Percentiles rank a stretch among this genome's conserved stretches.
phyloP scores from a whole-genome alignment of 257 asterid genomes.

The Primulina huaijiensis region DNA sequence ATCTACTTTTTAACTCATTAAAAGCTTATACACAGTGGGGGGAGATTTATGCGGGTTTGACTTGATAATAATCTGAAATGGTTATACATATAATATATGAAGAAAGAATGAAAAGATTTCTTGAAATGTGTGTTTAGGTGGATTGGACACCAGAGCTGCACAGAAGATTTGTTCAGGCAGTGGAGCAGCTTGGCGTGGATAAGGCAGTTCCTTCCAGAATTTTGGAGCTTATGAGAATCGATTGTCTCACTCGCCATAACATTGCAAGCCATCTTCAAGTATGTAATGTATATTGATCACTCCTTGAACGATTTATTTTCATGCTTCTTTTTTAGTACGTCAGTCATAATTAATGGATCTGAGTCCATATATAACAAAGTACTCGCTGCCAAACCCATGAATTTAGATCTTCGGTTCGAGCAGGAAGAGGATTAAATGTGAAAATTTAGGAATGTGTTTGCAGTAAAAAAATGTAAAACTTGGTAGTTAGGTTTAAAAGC shows the following conservation, averaged over 20 bases:
- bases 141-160: constrained; percentile 99
- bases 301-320: not conserved
- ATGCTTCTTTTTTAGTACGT: not conserved
- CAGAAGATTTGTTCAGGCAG: constrained; percentile 84
- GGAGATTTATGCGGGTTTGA: no score
- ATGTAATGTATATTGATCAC: constrained; percentile 9
- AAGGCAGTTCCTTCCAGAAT: constrained; percentile 96
- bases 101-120: constrained; percentile 6
- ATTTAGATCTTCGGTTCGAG: no score
- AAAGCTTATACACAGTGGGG: not conserved
- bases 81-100: no score
- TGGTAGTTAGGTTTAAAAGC: no score
- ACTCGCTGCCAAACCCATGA: no score
- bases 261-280: constrained; percentile 98
- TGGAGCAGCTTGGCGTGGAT: constrained; percentile 90
- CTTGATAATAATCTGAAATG: not conserved
- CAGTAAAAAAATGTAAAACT: no score
- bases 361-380: no score
- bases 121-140: constrained; percentile 55
- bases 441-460: no score
- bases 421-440: no score
- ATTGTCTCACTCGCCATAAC: constrained; percentile 95
- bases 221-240: constrained; percentile 89
- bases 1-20: not conserved
- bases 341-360: not conserved